Conservation (phyloP, 73 alveolate species). For the Halteria grandinella region DNA sequence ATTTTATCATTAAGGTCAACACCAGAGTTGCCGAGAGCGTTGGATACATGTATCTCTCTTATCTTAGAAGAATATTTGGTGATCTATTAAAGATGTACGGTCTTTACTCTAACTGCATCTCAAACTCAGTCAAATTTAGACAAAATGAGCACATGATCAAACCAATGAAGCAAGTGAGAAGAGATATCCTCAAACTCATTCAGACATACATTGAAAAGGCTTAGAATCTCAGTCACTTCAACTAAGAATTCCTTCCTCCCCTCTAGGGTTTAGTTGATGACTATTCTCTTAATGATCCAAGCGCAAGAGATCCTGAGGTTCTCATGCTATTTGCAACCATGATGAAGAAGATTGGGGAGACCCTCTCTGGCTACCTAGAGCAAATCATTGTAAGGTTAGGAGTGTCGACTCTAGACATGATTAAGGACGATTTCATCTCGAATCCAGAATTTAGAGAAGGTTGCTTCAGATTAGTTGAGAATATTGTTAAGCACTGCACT, state of each 20-base stretch:
- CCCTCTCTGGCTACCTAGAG: slow-evolving; percentile 75
- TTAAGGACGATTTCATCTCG: slow-evolving; percentile 84
- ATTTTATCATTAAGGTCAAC: slow-evolving; percentile 80
- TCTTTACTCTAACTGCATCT: slow-evolving; percentile 76
- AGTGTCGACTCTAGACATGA: slow-evolving; percentile 86
- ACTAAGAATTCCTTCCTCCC: slow-evolving; percentile 73
- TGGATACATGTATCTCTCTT: slow-evolving; percentile 84
- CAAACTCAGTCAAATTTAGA: slow-evolving; percentile 71
- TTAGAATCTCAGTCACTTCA: slow-evolving; percentile 32
- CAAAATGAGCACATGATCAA: slow-evolving; percentile 72
- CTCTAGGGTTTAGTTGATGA: slow-evolving; percentile 84
- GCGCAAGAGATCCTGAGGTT: slow-evolving; percentile 96
- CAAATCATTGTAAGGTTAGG: slow-evolving; percentile 82
- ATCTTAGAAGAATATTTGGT: slow-evolving; percentile 72
- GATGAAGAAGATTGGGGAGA: slow-evolving; percentile 78
- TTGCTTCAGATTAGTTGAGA: slow-evolving; percentile 88
- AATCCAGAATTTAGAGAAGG: slow-evolving; percentile 95
- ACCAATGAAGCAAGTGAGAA: slow-evolving; percentile 75
- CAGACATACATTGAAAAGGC: slow-evolving; percentile 63
- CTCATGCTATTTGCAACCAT: slow-evolving; percentile 87
- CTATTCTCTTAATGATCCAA: slow-evolving; percentile 80
- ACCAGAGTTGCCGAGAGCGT: slow-evolving; percentile 89
- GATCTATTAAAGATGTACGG: slow-evolving; percentile 78
- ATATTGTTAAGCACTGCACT: slow-evolving; percentile 80
- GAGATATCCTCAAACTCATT: slow-evolving; percentile 78